Base-by-base conservation (phyloP, 768 basidiomycete genomes). In the Termitomyces eurrhizus region DNA sequence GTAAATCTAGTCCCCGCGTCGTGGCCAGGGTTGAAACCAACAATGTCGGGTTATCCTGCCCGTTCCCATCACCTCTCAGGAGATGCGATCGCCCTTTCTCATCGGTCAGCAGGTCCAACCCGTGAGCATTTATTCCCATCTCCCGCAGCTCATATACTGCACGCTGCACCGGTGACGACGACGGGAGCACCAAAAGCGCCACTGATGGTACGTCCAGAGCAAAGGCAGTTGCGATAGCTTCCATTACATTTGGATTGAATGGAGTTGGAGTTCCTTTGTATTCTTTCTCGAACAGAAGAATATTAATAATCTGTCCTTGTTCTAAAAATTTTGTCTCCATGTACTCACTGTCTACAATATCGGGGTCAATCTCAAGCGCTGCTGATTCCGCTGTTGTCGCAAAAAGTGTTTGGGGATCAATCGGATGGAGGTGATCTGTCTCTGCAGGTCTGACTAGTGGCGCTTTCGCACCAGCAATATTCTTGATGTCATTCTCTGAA, bases 1-100 rank as follows among this genome's bases (percentile, higher is more conserved):
- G 86, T 55, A 92, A 71, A 73, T 93, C 90, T 52, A 93, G 72
- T 32, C 90, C 90, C 52, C 91, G 85, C 39, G 83, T 84, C 21
- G 86, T 86, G 18, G 89, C 87, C 26, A 83, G 74, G 0, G 90
- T 91, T 14, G 82, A 80, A 44, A 93, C 87, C 36, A 93, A 76
- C 66, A 92, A 69, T 26, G 73, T 82, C 26, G 90, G 87, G 66
- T 82, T 80, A 66, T 81, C 83, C 41, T 78, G 71, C 36, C 70
- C 62, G 46, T 49, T 64, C 7, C 67, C 73, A 48, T 62, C 67
- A 57, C 75, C 74, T 7, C 72, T 69, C 33, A 82, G 65, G 29
- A 84, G 70, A 62, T 83, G 76, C 2, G 67, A 68, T 32, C 78
- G 75, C 33, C 80, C 81, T 48, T 75, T 73, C 51, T 75, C 77